Conservation (phyloP, 345 rosid species). For the Kernera saxatilis region DNA sequence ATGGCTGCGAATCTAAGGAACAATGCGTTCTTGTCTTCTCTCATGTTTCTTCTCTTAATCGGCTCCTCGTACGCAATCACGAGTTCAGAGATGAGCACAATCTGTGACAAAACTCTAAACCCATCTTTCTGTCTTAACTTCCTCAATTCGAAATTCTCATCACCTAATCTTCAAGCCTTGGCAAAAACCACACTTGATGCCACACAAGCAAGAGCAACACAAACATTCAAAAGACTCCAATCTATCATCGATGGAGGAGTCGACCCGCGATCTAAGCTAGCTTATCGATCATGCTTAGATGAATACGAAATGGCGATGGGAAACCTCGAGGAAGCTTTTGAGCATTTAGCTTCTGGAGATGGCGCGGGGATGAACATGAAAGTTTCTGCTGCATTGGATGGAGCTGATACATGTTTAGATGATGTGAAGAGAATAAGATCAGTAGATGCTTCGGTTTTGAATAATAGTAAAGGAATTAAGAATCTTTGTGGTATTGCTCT, state of each 20-base stretch:
- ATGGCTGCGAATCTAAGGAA: conserved; percentile 25
- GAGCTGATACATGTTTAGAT: conserved; percentile 28
- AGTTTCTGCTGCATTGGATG: conserved; percentile 30
- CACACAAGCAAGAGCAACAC: conserved; percentile 11
- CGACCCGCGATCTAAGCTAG: conserved; percentile 27
- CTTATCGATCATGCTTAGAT: conserved; percentile 26
- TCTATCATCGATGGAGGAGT: conserved; percentile 24
- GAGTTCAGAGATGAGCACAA: conserved; percentile 16
- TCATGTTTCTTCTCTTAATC: conserved; percentile 19
- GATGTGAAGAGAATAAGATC: conserved; percentile 25
- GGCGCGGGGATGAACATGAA: conserved; percentile 17
- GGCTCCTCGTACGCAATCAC: conserved; percentile 28
- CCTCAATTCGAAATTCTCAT: conserved; percentile 11
- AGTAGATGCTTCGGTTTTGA: conserved; percentile 18
- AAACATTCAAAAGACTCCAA: conserved; percentile 16
- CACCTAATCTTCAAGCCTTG: conserved; percentile 25
- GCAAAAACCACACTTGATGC: conserved; percentile 24
- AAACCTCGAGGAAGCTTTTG: conserved; percentile 17
- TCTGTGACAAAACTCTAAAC: conserved; percentile 26
- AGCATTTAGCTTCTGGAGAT: conserved; percentile 25
- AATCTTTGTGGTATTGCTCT: conserved; percentile 31
- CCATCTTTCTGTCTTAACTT: conserved; percentile 25
- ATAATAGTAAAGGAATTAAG: conserved; percentile 19
- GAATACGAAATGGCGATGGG: not conserved
- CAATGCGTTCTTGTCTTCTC: conserved; percentile 33